phyloP scores from a whole-genome alignment of 2,329 filamentous ascomycete genomes.

The Colletotrichum liriopes region DNA sequence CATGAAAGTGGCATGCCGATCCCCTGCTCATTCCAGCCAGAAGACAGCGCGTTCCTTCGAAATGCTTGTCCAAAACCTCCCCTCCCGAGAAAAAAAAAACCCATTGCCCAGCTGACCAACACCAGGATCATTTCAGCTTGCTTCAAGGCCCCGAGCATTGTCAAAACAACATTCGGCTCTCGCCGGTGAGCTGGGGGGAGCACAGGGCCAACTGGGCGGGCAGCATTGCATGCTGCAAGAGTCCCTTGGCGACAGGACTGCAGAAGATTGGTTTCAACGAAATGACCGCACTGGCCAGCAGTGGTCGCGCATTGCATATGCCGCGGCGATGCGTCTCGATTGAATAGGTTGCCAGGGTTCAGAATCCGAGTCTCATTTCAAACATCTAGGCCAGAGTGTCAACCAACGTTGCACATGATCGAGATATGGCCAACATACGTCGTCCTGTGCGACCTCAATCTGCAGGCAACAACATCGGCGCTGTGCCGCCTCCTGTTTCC shows the following conservation, averaged over 20 bases:
- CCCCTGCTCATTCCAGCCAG: constrained; percentile 13
- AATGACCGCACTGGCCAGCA: constrained; percentile 18
- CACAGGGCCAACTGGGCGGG: constrained; percentile 14
- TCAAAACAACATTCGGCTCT: background rate
- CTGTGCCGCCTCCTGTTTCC: constrained; percentile 31
- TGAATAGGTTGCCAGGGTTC: background rate
- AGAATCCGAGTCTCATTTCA: constrained; percentile 18
- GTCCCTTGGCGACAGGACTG: constrained; percentile 11
- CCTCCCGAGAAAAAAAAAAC: background rate
- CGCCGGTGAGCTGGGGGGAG: background rate
- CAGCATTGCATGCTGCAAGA: constrained; percentile 20
- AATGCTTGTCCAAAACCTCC: constrained; percentile 17
- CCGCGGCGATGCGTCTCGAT: constrained; percentile 11
- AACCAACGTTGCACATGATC: constrained; percentile 14
- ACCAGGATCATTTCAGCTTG: background rate
- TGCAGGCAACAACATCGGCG: constrained; percentile 8
- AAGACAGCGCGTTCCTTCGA: background rate
- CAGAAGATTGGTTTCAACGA: constrained; percentile 22
- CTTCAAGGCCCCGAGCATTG: background rate
- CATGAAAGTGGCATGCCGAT: background rate
- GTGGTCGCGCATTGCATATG: constrained; percentile 10
- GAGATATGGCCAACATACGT: background rate
- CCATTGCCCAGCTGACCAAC: background rate
- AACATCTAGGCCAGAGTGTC: background rate
- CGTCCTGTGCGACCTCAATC: background rate